Base-by-base conservation (phyloP, 78 protist species). In the Dictyostelium purpureum region DNA sequence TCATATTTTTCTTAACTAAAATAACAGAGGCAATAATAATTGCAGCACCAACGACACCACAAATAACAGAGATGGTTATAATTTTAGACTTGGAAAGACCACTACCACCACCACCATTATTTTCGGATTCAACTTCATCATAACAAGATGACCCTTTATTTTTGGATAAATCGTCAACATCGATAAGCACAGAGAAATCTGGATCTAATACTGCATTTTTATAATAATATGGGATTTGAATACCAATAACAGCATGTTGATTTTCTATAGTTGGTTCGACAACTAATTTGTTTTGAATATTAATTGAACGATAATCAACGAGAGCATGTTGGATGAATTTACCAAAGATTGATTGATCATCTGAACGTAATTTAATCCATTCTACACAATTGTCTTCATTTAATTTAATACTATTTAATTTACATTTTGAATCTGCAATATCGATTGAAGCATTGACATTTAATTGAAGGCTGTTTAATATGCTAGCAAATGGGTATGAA, bases 1-100 rank as follows among this genome's bases (percentile, higher is more conserved):
- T 47, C 4, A 47, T 3, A 47, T 47, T 47, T 31, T 63, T 63
- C 16, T 31, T 63, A 35, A 35, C 71, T 0, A 14, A 63, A 0
- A 63, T 63, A 10, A 26, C 40, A 2, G 40, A 1, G 6, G 71
- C 33, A 33, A 63, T 56, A 18, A 74, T 24, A 45, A 74, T 56
- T 12, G 79, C 79, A 51, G 79, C 79, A 51, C 47, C 79, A 5
- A 45, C 79, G 1, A 31, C 79, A 7, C 59, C 12, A 74, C 79
- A 56, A n/a, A 56, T 56, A 18, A n/a, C 28, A n/a, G 65, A 56
- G 1, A 56, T 56, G 19, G 19, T 56, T 6, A 56, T 56, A 18
- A 56, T 19, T 56, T 56, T 56, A 6, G 21, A n/a, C 19, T n/a
- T 56, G 10, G 65, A 7, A n/a, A 56, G 65, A 9, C 65, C 65